Base-by-base conservation (phyloP, 2,329 filamentous ascomycete genomes). In the Neopestalotiopsis sp. region DNA sequence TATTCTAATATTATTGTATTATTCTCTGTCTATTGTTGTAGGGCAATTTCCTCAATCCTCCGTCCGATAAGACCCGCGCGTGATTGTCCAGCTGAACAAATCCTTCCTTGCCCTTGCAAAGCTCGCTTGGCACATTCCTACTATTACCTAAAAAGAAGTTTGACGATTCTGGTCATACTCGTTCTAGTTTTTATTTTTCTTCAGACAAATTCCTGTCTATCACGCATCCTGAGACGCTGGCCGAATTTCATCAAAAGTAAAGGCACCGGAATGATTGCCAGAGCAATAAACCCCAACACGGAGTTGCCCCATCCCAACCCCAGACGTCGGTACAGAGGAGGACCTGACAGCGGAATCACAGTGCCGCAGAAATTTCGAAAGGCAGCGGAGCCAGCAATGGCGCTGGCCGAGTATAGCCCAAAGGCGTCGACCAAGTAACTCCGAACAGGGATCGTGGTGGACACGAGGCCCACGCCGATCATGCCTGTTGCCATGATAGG, bases 271-370 rank as follows among this genome's bases (percentile, higher is more conserved):
- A 53, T 12, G 20, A n/a, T 20, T 17, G 45, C 45, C 45, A 53
- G 45, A 24, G 45, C 45, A 53, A 88, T 81, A 69, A 89, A 88
- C 0, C 80, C 87, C 4, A 89, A 74, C 65, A 89, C 68, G 28
- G 81, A 84, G 71, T 88, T 89, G 0, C 87, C 88, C 87, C 88
- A 90, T 0, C 87, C 88, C 7, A 87, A 73, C 0, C 87, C 87
- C 0, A 90, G 73, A 3, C 75, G 77, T 17, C 81, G 76, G 73
- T 88, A 90, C 80, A 90, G 82, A 9, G 76, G 74, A 9, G 84
- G 77, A 0, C 84, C 87, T 10, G 82, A 82, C 2, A 91, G 78
- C 0, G 88, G 87, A 2, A 91, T 75, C 20, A 88, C 76, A 0
- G 83, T 86, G 17, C 87, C 88, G 5, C 85, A 79, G 0, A 88